Evolutionary conservation across 192 early-diverging fungal genomes (phyloP), one percentile per base, ranked within the genome.

Genomic region (Spizellomyces sp.): DNA sequence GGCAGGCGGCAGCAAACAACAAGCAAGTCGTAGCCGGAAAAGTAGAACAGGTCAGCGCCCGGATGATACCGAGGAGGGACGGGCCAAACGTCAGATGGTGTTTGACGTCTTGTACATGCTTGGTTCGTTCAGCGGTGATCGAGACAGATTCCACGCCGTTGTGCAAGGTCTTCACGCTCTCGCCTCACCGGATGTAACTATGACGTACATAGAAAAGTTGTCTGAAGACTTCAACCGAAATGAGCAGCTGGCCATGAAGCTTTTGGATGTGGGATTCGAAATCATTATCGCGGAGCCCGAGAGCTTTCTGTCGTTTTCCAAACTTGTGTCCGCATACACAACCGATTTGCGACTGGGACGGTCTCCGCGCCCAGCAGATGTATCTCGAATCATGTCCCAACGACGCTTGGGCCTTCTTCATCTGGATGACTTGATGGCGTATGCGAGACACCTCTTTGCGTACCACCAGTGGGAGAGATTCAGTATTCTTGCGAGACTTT

Each of bases 201-300:
- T 73, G 54, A 58, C 43, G 36, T 54, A 36, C 27, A 73, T 64
- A n/a, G 71, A 66, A 48, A 65, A 59, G 36, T 14, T 56, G 6
- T 64, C 61, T 17, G 55, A 42, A 10, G 42, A 45, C 45, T 65
- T 73, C 6, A 56, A 66, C 27, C 63, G 64, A 6, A 65, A 21
- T 6, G 55, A 65, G n/a, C 63, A 64, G 22, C 27, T 79, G 9
- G 55, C 50, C 48, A 9, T 75, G 50, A 17, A 56, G 42, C 44
- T 81, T 21, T 68, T 81, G 17, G 80, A 81, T 55, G 47, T 76
- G 45, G 77, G 61, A 9, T 81, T 78, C 64, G 80, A 81, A 22
- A 55, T 81, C 21, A 22, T 76, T 9, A 50, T 47, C 14, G 48
- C 62, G 8, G 48, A 65, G 14, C 63, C 69, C 9, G 80, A 81